Conservation (phyloP, 2,329 filamentous ascomycete genomes). For the Sporothrix schenckii region DNA sequence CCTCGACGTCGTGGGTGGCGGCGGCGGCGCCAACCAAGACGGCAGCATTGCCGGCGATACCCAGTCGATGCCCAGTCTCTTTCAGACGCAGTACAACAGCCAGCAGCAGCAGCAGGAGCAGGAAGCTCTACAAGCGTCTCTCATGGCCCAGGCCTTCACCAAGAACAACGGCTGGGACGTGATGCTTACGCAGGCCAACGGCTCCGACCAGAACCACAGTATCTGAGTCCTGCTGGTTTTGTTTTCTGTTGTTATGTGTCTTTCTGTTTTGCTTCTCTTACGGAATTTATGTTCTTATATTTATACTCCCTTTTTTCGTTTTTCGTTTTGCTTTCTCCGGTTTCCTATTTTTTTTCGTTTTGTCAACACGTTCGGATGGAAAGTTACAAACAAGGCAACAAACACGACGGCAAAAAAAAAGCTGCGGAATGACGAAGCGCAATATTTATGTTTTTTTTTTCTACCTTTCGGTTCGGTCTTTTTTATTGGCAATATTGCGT, state of each 20-base stretch:
- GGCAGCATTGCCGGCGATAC: not conserved
- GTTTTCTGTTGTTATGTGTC: not conserved
- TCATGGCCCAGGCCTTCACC: constrained; percentile 22
- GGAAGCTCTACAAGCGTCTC: not conserved
- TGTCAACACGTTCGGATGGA: not conserved
- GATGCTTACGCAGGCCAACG: constrained; percentile 21
- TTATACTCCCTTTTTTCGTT: not conserved
- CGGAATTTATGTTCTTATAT: not conserved
- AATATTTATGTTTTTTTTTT: not conserved
- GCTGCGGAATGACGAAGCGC: not conserved
- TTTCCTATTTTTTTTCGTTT: not conserved
- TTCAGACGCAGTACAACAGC: constrained; percentile 11
- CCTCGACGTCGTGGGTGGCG: not conserved
- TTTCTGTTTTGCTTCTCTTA: not conserved
- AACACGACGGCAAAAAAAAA: not conserved
- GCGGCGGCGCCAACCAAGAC: not conserved
- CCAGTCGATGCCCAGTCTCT: constrained; percentile 7
- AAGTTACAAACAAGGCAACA: constrained; percentile 13
- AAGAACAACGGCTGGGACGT: constrained; percentile 29
- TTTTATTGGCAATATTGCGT: not conserved
- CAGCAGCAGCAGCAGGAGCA: constrained; percentile 16
- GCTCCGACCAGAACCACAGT: not conserved
- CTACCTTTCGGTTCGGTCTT: too few species aligned
- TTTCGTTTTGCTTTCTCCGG: not conserved
- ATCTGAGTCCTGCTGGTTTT: not conserved